Evolutionary conservation across 2,329 filamentous ascomycete genomes (phyloP).

Genomic region (Fusarium sp.): DNA sequence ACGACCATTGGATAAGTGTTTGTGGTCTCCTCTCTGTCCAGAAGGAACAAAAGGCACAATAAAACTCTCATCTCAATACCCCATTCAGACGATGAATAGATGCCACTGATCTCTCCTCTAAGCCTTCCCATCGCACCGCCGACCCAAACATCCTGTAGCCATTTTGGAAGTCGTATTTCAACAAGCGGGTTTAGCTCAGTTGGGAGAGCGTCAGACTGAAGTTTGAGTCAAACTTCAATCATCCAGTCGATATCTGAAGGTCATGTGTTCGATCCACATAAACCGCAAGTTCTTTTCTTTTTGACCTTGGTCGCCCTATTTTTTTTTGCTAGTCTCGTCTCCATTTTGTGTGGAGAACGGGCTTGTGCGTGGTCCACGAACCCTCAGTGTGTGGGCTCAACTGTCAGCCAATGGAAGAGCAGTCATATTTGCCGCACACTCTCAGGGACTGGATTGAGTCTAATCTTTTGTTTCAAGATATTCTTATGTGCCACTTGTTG

Average conservation of each 20-base stretch:
- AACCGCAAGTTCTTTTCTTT: conserved; percentile 36
- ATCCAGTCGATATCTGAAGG: conserved; percentile 42
- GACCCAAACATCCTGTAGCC: neutral
- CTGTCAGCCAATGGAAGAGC: neutral
- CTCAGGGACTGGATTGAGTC: neutral
- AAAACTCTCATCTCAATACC: neutral
- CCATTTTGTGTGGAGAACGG: neutral
- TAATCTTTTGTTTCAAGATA: neutral
- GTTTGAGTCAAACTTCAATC: conserved; percentile 37
- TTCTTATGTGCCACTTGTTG: neutral
- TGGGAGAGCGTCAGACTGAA: conserved; percentile 43
- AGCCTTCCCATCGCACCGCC: neutral
- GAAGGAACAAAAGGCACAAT: neutral
- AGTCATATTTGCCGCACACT: neutral
- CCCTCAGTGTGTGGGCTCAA: neutral
- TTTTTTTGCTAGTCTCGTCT: neutral
- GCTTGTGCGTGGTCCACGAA: neutral
- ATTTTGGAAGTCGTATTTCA: neutral
- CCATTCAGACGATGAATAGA: neutral
- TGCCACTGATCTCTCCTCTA: neutral
- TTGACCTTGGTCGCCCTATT: neutral
- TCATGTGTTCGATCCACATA: conserved; percentile 47
- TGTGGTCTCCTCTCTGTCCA: neutral
- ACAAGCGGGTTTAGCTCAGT: conserved; percentile 46
- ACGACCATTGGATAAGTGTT: too few relatives aligned